Evolutionary conservation across 768 basidiomycete species (phyloP).

Genomic region (Hirschioporus abietinus): DNA sequence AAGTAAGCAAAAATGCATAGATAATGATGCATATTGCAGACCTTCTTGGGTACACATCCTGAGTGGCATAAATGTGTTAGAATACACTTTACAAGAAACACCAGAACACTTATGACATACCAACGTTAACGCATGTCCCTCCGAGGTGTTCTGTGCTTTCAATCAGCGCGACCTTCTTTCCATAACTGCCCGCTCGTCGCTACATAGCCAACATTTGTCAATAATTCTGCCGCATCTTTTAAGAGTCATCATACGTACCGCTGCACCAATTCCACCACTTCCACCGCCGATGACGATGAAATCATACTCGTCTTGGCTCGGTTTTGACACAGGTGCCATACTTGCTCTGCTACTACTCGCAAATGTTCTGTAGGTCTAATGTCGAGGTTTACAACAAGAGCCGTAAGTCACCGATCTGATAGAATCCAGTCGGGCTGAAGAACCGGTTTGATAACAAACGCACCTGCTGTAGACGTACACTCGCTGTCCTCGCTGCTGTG

Average conservation of each 20-base stretch:
- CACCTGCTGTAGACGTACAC: background rate
- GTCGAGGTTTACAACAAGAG: background rate
- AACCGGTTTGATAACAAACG: background rate
- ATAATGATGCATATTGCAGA: conserved; percentile 19
- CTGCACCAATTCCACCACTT: conserved; percentile 66
- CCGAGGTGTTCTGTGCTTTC: conserved; percentile 74
- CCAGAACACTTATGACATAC: conserved; percentile 45
- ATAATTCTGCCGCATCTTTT: background rate
- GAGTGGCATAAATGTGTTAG: conserved; percentile 12
- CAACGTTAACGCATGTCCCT: conserved; percentile 98
- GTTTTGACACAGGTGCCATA: conserved; percentile 71
- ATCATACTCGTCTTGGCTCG: conserved; percentile 67
- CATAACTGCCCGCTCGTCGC: conserved; percentile 89
- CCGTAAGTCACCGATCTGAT: background rate
- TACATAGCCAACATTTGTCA: conserved; percentile 23
- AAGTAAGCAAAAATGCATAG: background rate
- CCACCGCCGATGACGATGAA: conserved; percentile 90
- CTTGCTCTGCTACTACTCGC: conserved; percentile 30
- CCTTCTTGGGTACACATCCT: conserved; percentile 99
- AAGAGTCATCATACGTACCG: conserved; percentile 1
- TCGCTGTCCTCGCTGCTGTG: background rate
- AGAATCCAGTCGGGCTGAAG: background rate
- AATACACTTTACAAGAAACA: background rate
- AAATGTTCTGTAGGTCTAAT: conserved; percentile 30
- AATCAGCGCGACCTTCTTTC: conserved; percentile 88